Percentiles rank a stretch among this genome's conserved stretches.
Conservation (phyloP, 352 stramenopile species). For the Thalassiosira sp. region DNA sequence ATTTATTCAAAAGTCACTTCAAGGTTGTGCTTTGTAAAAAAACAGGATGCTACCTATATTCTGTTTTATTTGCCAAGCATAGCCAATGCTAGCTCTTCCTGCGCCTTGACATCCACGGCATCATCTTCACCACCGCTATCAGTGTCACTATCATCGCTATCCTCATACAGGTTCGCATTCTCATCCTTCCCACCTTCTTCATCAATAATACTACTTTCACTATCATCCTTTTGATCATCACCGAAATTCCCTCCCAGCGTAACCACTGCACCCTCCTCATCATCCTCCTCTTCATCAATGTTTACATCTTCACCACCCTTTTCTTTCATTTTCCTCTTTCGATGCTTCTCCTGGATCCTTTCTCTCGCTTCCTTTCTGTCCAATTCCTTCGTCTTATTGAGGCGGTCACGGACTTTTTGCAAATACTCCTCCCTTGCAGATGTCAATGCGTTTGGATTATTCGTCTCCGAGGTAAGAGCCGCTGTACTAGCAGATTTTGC, state of each 20-base stretch:
- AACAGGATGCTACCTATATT: background rate
- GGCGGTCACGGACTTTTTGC: slow-evolving; percentile 60
- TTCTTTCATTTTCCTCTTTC: slow-evolving; percentile 70
- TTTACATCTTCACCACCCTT: slow-evolving; percentile 48
- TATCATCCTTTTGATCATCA: slow-evolving; percentile 18
- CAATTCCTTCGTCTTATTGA: slow-evolving; percentile 61
- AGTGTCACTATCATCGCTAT: slow-evolving; percentile 17
- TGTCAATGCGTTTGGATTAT: slow-evolving; percentile 40
- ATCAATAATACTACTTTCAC: slow-evolving; percentile 15
- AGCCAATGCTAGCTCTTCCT: slow-evolving; percentile 76
- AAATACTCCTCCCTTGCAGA: slow-evolving; percentile 72
- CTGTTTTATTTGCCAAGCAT: slow-evolving; percentile 56
- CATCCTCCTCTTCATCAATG: slow-evolving; percentile 19
- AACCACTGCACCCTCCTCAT: slow-evolving; percentile 29
- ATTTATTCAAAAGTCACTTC: too few relatives aligned
- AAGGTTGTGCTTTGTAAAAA: too few relatives aligned
- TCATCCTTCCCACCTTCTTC: slow-evolving; percentile 8
- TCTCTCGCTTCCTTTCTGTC: slow-evolving; percentile 77
- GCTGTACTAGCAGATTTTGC: slow-evolving; percentile 9
- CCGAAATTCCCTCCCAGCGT: slow-evolving; percentile 31
- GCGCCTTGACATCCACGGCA: slow-evolving; percentile 49
- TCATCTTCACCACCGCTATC: slow-evolving; percentile 40
- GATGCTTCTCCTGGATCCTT: slow-evolving; percentile 75
- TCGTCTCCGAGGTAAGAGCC: background rate
- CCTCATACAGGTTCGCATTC: slow-evolving; percentile 27